phyloP scores from a whole-genome alignment of 805 yeast species.

The Saccharomycopsis capsularis region DNA sequence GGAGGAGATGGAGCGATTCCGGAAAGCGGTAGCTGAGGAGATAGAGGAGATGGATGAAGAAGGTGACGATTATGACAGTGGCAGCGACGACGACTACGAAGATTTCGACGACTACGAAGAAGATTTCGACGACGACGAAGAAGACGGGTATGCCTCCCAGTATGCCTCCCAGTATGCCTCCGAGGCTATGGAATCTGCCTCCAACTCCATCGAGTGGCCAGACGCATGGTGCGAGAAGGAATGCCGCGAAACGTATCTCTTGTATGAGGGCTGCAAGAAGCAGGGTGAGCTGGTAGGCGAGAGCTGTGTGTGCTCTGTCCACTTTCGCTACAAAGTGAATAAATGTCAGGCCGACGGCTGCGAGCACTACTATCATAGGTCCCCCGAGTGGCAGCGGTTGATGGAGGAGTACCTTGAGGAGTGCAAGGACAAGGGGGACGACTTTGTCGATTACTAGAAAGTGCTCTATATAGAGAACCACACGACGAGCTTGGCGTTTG shows the following conservation, averaged over 20 bases:
- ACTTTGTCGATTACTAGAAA: constrained; percentile 21
- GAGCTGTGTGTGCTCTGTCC: constrained; percentile 21
- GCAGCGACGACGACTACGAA: background rate
- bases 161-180: too few relatives aligned
- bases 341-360: constrained; percentile 23
- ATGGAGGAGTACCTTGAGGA: constrained; percentile 20
- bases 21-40: too few relatives aligned
- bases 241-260: constrained; percentile 19
- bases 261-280: constrained; percentile 20
- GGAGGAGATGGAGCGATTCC: too few relatives aligned
- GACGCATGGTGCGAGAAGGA: constrained; percentile 22
- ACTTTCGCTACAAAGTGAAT: constrained; percentile 21
- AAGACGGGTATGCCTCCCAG: background rate
- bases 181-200: background rate
- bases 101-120: background rate
- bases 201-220: constrained; percentile 18
- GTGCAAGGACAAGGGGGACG: constrained; percentile 20
- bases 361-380: constrained; percentile 11
- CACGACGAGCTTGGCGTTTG: too few relatives aligned
- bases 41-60: background rate
- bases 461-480: too few relatives aligned
- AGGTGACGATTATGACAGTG: background rate
- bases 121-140: background rate
- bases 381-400: constrained; percentile 15
- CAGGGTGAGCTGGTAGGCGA: constrained; percentile 21